Base-by-base conservation (phyloP, 2,329 filamentous ascomycete genomes). In the Ophioceras dolichostomum region DNA sequence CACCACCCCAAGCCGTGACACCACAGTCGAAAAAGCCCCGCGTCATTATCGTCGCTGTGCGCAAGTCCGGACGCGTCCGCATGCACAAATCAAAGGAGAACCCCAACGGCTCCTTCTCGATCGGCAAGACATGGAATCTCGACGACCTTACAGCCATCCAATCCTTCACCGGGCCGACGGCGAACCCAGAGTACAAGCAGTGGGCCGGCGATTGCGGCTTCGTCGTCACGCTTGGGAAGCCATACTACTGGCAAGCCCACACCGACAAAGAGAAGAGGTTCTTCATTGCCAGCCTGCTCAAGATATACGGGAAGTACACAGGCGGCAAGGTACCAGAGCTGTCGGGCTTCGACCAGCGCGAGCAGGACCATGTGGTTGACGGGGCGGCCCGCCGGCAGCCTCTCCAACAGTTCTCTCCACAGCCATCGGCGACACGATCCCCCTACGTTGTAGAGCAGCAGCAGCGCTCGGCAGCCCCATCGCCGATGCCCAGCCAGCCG, bases 31-130 rank as follows among this genome's bases (percentile, higher is more conserved):
- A 94, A 59, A 98, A 98, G 59, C 75, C 80, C 34, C 78, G 91
- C 50, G 71, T 94, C 46, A 93, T 98, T 54, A 87, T 98, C 46
- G 81, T 98, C 46, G 83, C 89, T 10, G 91, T 98, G 42, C 77
- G 86, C 43, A 91, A 86, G 51, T 94, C 89, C 2, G 91, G 89
- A 39, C 74, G 87, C 42, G 89, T 98, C 35, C 83, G 88, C 51
- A 78, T 98, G 65, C 91, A 98, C 67, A 98, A 98, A 61, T 89
- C 87, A 40, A 81, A 94, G 49, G 91, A 98, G 62, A 98, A 98
- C 56, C 69, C 74, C 39, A 95, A 94, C 57, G 87, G 87, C 39
- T 78, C 84, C 18, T 98, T 95, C 59, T 96, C 89, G 16, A 94
- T 98, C 47, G 91, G 91, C 47, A 98, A 98, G 64, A 94, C 91